Base-by-base conservation (phyloP, 2,329 filamentous ascomycete species). In the Sclerotinia minor region DNA sequence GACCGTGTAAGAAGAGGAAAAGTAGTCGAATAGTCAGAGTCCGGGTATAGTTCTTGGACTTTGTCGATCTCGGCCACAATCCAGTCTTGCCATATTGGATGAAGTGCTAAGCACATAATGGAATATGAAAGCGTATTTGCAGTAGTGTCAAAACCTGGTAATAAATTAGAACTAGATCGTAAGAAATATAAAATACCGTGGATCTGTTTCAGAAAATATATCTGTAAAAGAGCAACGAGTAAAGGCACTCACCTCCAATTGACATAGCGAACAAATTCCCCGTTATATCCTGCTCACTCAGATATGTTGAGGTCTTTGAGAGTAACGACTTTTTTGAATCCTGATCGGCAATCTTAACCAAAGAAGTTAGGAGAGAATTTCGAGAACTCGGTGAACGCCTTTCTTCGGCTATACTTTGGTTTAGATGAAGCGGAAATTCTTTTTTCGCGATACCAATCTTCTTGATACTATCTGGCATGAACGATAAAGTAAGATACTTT, bases 71-170 rank as follows among this genome's bases (percentile, higher is more conserved):
- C 85, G 65, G 82, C 82, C 11, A 76, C 75, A 4, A 86, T 72
- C 83, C 84, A 86, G 3, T 79, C 78, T 73, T 87, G 84, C 76
- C 81, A 81, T 64, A 82, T 73, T 0, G 82, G 81, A 68, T 83
- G 76, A 1, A 78, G 73, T 1, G 82, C 79, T 0, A 86, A 76
- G 5, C 84, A 73, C 1, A 79, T 78, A n/a, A 85, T 71, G 3
- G 81, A 80, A 69, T 81, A 86, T 0, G 80, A 78, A 57, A 86
- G 77, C 0, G 81, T 82, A 64, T 82, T 83, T 2, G 83, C 81
- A 0, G 82, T 83, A 0, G 81, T 82, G 69, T 85, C 81, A 69
- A 82, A 81, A 2, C 82, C 82, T 5, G 38, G 38, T 41, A 41
- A 15, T 41, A 41, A 41, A 15, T 41, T 15, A 41, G 38, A 41